Percentiles rank a stretch among this genome's conserved stretches.
These are phyloP conservation scores for Saccharomyces hybrid DNA, from an alignment of 1,139 yeast species.

Conservation along the genomic window DNA sequence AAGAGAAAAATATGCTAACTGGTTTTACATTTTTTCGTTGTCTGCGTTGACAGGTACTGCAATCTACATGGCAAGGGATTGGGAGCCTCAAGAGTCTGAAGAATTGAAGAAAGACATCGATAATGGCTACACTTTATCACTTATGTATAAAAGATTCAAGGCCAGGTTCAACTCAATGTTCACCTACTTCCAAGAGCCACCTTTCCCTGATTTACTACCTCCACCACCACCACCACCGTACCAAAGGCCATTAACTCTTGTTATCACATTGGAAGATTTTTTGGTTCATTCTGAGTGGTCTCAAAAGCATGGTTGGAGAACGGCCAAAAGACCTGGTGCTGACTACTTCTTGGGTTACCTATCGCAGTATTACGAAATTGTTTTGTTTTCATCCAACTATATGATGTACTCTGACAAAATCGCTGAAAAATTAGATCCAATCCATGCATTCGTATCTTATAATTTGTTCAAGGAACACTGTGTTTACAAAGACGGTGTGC, in stretches of 20 bases:
- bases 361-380: slow-evolving; percentile 93
- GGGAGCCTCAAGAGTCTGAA: slow-evolving; percentile 75
- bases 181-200: slow-evolving; percentile 87
- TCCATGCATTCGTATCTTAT: slow-evolving; percentile 80
- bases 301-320: slow-evolving; percentile 92
- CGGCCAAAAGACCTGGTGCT: slow-evolving; percentile 97
- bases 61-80: slow-evolving; percentile 67
- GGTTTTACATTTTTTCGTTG: slow-evolving; percentile 58
- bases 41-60: slow-evolving; percentile 59
- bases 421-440: slow-evolving; percentile 85
- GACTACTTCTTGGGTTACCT: slow-evolving; percentile 93
- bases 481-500: slow-evolving; percentile 71
- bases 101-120: slow-evolving; percentile 45
- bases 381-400: slow-evolving; percentile 77
- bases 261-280: slow-evolving; percentile 80
- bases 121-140: slow-evolving; percentile 63
- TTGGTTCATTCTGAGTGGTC: slow-evolving; percentile 91
- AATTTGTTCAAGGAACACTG: slow-evolving; percentile 89
- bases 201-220: slow-evolving; percentile 84
- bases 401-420: slow-evolving; percentile 82
- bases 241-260: slow-evolving; percentile 87
- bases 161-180: slow-evolving; percentile 71
- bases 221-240: slow-evolving; percentile 90
- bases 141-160: slow-evolving; percentile 58
- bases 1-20: slow-evolving; percentile 60